Evolutionary conservation across 495 filamentous ascomycete genomes (phyloP), one percentile per base, ranked within the genome.

Genomic region (Neurospora sublineolata): DNA sequence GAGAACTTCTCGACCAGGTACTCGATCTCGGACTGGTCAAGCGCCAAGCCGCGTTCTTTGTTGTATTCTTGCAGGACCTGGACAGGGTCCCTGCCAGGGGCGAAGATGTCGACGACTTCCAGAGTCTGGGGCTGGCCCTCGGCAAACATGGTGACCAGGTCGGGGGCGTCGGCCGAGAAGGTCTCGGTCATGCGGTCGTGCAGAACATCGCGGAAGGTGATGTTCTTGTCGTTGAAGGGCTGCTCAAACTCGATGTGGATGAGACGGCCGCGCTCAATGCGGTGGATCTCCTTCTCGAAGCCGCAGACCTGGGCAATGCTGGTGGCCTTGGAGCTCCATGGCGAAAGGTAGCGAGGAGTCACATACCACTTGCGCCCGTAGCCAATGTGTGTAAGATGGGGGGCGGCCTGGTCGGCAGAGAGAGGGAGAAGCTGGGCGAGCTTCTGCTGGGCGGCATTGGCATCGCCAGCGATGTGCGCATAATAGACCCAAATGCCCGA

Each of bases 311-410:
- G 88, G 42, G 94, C 90, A 79, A 98, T 97, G 76, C 89, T 93
- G 42, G 94, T 97, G 42, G 94, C 95, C 77, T 97, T 93, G 68
- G 94, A 96, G 79, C 92, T 97, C 95, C 95, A 99, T 81, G 95
- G 95, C 42, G 93, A 97, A 73, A 97, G 93, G 41, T 94, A 97
- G 68, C 95, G 87, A 12, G 94, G 95, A 41, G 86, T 87, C 67
- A 97, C 85, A 77, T 93, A 93, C 78, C 81, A 85, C 44, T 80
- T 80, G 70, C 78, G 78, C 9, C 74, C 74, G 30, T 76, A 76
- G 68, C 78, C 82, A 69, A 79, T 79, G 71, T 80, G 75, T 27
- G 73, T 72, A 52, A 77, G 68, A 39, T 76, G 72, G 39, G 72
- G 69, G 6, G 72, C 44, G 40, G 64, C 69, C 10, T 74, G 18